These are phyloP conservation scores for Chlorella sorokiniana DNA, from an alignment of 139 green algal genomes.

Conservation along the genomic window DNA sequence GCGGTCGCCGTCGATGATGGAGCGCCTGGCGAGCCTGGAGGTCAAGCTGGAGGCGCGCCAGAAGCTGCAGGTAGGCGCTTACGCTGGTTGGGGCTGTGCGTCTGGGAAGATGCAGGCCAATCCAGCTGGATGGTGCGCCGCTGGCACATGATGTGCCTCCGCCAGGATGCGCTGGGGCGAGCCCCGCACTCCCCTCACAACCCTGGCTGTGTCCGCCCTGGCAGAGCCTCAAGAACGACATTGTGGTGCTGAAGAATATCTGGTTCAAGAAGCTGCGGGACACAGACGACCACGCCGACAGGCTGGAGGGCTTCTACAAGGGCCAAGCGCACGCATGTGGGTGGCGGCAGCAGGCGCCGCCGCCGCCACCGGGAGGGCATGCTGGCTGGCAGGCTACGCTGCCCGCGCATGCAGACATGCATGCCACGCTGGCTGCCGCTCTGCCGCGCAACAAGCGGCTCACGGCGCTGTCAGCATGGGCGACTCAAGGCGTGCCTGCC, in stretches of 20 bases:
- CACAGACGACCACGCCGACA: conserved; percentile 71
- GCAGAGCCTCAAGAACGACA: conserved; percentile 19
- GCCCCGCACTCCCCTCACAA: too few species aligned
- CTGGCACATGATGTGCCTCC: neutral
- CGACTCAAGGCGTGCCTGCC: neutral
- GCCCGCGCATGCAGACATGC: neutral
- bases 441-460: neutral
- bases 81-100: too few species aligned
- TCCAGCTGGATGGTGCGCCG: too few species aligned
- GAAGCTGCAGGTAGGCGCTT: conserved; percentile 54
- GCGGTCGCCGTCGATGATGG: conserved; percentile 26
- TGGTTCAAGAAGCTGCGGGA: conserved; percentile 77
- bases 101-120: too few species aligned
- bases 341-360: neutral
- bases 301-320: conserved; percentile 87
- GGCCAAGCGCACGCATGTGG: conserved; percentile 79
- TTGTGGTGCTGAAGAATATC: conserved; percentile 71
- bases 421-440: neutral
- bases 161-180: conserved; percentile 48
- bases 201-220: neutral
- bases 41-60: conserved; percentile 25
- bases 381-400: neutral
- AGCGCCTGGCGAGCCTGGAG: conserved; percentile 28
- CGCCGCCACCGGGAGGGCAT: neutral
- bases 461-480: too few species aligned